Evolutionary conservation across 768 basidiomycete species (phyloP).

Genomic region (Psilocybe cubensis): DNA sequence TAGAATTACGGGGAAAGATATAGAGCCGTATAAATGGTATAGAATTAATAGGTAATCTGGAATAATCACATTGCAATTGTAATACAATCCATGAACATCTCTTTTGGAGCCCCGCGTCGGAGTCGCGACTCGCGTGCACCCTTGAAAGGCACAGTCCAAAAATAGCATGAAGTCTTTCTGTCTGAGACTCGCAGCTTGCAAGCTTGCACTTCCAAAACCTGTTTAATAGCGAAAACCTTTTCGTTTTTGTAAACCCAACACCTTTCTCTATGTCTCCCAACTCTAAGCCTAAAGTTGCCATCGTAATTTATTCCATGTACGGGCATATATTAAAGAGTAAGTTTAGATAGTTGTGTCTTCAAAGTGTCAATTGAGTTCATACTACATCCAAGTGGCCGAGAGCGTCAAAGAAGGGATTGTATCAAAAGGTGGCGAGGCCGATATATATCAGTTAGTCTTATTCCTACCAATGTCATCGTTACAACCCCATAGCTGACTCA

Average conservation of each 20-base stretch:
- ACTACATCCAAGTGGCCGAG: constrained; percentile 47
- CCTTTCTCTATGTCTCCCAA: not conserved
- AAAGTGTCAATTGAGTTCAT: not conserved
- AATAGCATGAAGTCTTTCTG: not conserved
- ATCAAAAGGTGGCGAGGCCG: constrained; percentile 38
- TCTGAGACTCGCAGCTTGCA: too few relatives aligned
- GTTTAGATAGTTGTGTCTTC: not conserved
- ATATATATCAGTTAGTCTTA: constrained; percentile 47
- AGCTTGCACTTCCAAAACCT: not conserved
- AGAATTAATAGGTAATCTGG: too few relatives aligned
- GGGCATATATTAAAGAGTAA: constrained; percentile 50
- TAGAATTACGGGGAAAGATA: too few relatives aligned
- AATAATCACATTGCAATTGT: too few relatives aligned
- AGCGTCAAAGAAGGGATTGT: constrained; percentile 34
- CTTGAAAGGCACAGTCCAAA: not conserved
- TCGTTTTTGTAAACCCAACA: too few relatives aligned
- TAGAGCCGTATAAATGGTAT: too few relatives aligned
- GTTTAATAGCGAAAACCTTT: too few relatives aligned
- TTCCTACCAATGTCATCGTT: too few relatives aligned
- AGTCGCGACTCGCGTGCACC: not conserved
- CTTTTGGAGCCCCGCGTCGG: too few relatives aligned
- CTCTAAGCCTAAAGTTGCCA: constrained; percentile 56
- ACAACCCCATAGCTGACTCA: not conserved
- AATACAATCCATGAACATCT: too few relatives aligned
- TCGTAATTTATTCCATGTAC: constrained; percentile 75